These are phyloP conservation scores for Eremochloa ophiuroides DNA, from an alignment of 176 grass and related monocot genomes.

Conservation along the genomic window DNA sequence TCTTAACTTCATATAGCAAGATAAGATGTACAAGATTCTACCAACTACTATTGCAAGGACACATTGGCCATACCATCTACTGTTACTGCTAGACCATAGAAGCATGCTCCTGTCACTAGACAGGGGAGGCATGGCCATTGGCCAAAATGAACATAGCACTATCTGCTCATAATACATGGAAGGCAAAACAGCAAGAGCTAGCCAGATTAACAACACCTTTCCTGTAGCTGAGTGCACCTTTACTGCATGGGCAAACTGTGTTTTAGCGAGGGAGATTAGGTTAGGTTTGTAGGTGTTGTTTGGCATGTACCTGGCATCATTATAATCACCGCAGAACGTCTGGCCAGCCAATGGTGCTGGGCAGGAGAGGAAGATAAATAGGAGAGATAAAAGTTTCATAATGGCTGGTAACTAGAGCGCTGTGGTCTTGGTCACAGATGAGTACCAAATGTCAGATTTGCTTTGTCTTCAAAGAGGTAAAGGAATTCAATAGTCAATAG, in stretches of 20 bases:
- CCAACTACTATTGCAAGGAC: background rate
- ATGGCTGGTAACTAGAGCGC: background rate
- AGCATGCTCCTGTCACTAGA: background rate
- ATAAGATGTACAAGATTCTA: background rate
- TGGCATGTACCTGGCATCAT: constrained; percentile 30
- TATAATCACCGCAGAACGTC: constrained; percentile 9
- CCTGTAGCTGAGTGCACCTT: constrained; percentile 7
- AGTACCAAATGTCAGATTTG: constrained; percentile 18
- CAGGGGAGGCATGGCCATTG: background rate
- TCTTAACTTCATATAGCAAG: background rate
- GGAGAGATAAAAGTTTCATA: background rate
- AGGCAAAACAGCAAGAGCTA: background rate
- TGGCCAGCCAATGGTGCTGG: background rate
- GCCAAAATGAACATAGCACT: background rate
- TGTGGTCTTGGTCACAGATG: constrained; percentile 3
- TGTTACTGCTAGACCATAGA: background rate
- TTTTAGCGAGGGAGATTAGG: constrained; percentile 6
- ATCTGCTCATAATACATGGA: background rate
- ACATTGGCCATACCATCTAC: background rate
- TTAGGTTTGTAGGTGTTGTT: constrained; percentile 30
- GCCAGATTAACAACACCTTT: background rate
- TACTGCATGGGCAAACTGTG: background rate
- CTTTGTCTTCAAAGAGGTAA: constrained; percentile 13
- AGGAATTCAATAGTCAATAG: constrained; percentile 18
- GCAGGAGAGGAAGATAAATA: constrained; percentile 19